Conservation (phyloP, 179 eudicot species). For the Patellifolia procumbens region DNA sequence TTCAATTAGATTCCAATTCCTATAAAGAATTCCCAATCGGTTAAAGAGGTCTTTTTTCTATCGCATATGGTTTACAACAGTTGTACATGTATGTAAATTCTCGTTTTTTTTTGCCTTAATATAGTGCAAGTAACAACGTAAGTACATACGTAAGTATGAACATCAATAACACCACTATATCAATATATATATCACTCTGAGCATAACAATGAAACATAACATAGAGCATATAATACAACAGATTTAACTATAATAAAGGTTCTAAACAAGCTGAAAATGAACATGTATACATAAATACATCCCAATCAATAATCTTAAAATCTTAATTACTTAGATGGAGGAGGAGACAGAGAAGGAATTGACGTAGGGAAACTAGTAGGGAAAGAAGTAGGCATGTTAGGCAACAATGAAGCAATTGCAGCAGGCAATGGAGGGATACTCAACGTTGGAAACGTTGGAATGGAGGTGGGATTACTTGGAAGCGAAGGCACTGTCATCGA, state of each 20-base stretch:
- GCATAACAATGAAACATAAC: not conserved
- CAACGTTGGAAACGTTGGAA: not conserved
- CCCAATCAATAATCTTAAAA: not conserved
- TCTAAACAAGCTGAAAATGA: not conserved
- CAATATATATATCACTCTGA: too few relatives aligned
- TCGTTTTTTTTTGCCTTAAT: too few relatives aligned
- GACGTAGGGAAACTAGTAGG: not conserved
- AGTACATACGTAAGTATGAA: not conserved
- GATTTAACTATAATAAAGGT: not conserved
- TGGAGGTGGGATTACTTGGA: not conserved
- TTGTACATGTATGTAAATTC: too few relatives aligned
- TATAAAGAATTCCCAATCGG: too few relatives aligned
- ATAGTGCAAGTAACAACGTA: too few relatives aligned
- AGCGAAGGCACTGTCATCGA: conserved; percentile 5
- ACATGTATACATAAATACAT: not conserved
- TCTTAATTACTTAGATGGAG: not conserved
- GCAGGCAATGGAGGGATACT: conserved; percentile 8
- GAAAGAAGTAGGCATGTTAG: not conserved
- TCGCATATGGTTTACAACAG: too few relatives aligned
- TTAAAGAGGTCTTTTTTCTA: too few relatives aligned
- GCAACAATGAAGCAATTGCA: conserved; percentile 11
- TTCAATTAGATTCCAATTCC: too few relatives aligned
- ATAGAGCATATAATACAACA: not conserved
- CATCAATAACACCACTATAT: not conserved
- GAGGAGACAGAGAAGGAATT: conserved; percentile 9